Base-by-base conservation (phyloP, 768 basidiomycete species). In the Kwoniella botswanensis region DNA sequence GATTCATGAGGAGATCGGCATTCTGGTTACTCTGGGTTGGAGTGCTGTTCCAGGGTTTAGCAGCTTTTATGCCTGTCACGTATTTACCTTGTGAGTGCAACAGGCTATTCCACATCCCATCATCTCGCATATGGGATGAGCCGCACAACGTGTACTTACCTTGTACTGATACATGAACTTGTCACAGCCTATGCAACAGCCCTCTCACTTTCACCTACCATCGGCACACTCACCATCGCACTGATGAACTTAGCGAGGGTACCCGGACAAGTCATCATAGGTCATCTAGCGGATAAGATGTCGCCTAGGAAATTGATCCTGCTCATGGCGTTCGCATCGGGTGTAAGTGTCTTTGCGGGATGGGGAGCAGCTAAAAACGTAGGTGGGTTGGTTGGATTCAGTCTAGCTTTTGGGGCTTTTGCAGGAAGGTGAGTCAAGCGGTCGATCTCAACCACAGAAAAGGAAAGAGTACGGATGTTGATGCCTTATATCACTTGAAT, bases 61-160 rank as follows among this genome's bases (percentile, higher is more conserved):
- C 70, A n/a, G 75, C 72, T 22, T 76, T 76, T 42, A 71, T 76
- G 46, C 75, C 75, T n/a, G 63, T 62, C n/a, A 76, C 75, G 1
- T 76, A 71, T 61, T 56, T 76, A 1, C 75, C 75, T n/a, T 68
- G 75, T 76, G 21, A 63, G 75, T 11, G 4, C 18, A 21, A 15
- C 29, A 13, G 2, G 12, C 44, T 46, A 44, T 44, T 60, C 56
- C 35, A 4, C 5, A 17, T 11, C 18, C 42, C 9, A 9, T 18
- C 7, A 52, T 46, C 44, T 17, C 44, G n/a, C n/a, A n/a, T n/a
- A n/a, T n/a, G n/a, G n/a, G n/a, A n/a, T n/a, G n/a, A n/a, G n/a
- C n/a, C n/a, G n/a, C n/a, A n/a, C n/a, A n/a, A n/a, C n/a, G 75
- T 76, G 21, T 26, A 26, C 26, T 26, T 26, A 4, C 26, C 26